These are phyloP conservation scores for Plasmodium billcollinsi DNA, from an alignment of 169 alveolate genomes.

Conservation along the genomic window DNA sequence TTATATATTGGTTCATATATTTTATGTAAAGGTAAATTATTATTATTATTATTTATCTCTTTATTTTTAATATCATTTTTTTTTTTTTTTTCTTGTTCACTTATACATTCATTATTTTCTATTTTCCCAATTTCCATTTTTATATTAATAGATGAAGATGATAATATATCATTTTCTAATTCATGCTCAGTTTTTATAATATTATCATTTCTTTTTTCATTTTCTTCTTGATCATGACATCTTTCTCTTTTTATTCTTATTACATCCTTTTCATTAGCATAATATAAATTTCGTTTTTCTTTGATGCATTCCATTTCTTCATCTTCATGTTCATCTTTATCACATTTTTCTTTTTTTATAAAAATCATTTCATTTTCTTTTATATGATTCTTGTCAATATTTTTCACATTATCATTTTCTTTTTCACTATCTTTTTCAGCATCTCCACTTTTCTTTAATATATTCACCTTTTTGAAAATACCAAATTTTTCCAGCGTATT, in stretches of 20 bases:
- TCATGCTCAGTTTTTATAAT: slow-evolving; percentile 3
- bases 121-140: slow-evolving; percentile 10
- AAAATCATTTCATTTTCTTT: not conserved
- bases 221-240: slow-evolving; percentile 5
- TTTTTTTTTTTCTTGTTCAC: slow-evolving; percentile 1
- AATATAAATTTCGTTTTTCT: too few relatives aligned
- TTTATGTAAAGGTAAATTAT: slow-evolving; percentile 60
- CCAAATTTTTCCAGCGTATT: slow-evolving; percentile 76
- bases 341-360: slow-evolving; percentile 30
- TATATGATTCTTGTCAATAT: not conserved
- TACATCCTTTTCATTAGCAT: not conserved
- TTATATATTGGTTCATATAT: slow-evolving; percentile 63
- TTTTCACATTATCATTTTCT: not conserved
- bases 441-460: slow-evolving; percentile 14
- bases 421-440: too few relatives aligned
- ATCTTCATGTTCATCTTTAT: slow-evolving; percentile 13
- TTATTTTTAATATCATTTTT: slow-evolving; percentile 3
- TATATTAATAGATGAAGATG: not conserved
- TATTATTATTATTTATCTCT: slow-evolving; percentile 3
- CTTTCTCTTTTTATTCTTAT: slow-evolving; percentile 13
- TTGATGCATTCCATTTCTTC: not conserved
- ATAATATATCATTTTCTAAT: not conserved
- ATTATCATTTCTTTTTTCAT: slow-evolving; percentile 9
- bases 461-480: slow-evolving; percentile 63
- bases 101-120: not conserved